Evolutionary conservation across 768 basidiomycete genomes (phyloP).

Genomic region (Auriculariales sp.): DNA sequence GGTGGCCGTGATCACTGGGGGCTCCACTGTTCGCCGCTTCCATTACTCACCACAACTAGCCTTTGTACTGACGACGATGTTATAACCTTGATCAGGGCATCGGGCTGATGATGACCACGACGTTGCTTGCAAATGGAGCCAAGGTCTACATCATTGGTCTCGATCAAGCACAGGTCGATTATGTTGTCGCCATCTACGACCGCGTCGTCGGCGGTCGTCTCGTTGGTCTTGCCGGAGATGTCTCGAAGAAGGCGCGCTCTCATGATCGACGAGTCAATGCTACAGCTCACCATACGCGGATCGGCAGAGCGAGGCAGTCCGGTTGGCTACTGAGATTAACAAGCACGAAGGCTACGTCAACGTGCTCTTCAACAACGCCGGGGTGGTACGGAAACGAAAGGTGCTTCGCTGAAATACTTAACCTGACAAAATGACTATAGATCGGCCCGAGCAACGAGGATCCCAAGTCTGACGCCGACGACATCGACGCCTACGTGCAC

Average conservation of each 20-base stretch:
- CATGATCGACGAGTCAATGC: not conserved
- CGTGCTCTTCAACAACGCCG: constrained; percentile 36
- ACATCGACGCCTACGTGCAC: constrained; percentile 23
- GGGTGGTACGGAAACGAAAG: constrained; percentile 10
- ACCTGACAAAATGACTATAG: constrained; percentile 16
- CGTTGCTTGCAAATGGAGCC: constrained; percentile 32
- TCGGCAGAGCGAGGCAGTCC: constrained; percentile 25
- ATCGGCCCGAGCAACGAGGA: not conserved
- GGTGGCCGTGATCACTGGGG: constrained; percentile 32
- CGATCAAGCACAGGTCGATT: constrained; percentile 25
- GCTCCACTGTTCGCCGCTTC: constrained; percentile 21
- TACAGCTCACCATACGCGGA: not conserved
- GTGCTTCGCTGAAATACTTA: too few species aligned
- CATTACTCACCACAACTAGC: not conserved
- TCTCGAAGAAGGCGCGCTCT: constrained; percentile 12
- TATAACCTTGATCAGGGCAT: constrained; percentile 21
- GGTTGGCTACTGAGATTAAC: constrained; percentile 25
- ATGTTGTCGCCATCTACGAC: constrained; percentile 11
- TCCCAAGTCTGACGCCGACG: constrained; percentile 12
- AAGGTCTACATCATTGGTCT: constrained; percentile 34
- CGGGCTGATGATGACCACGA: constrained; percentile 35
- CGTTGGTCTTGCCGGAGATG: constrained; percentile 12
- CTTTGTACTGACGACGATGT: not conserved
- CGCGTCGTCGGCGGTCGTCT: not conserved
- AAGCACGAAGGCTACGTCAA: constrained; percentile 26